phyloP scores from a whole-genome alignment of 805 yeast genomes.

The Starmerella geochares region DNA sequence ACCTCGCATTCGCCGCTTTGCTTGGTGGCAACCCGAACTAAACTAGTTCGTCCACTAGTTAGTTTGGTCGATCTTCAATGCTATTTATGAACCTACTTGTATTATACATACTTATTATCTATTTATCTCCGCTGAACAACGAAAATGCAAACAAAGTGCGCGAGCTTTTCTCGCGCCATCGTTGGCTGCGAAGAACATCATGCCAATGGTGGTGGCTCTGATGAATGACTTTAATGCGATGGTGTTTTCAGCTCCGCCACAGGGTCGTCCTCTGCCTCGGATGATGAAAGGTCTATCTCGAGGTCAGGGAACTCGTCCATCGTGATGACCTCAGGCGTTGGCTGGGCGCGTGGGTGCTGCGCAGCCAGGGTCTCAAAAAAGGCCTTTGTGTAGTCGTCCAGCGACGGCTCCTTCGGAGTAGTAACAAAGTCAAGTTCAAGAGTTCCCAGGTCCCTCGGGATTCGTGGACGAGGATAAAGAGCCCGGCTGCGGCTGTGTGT shows the following conservation, averaged over 20 bases:
- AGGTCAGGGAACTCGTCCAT: slow-evolving; percentile 15
- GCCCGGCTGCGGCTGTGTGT: background rate
- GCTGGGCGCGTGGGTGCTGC: background rate
- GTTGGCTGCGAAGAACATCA: too few relatives aligned
- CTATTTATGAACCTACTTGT: background rate
- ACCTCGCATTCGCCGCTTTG: slow-evolving; percentile 57
- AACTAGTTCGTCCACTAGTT: background rate
- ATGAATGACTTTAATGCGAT: background rate
- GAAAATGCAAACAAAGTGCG: too few relatives aligned
- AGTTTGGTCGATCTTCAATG: background rate
- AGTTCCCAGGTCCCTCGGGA: background rate
- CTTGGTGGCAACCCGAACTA: slow-evolving; percentile 21
- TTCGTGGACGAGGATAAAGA: slow-evolving; percentile 5
- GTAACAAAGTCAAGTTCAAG: background rate
- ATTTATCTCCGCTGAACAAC: too few relatives aligned
- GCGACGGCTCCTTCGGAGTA: background rate
- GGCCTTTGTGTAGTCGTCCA: background rate
- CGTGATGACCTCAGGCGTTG: background rate
- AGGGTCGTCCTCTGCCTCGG: background rate
- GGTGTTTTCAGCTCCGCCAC: background rate
- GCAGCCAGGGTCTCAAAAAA: background rate
- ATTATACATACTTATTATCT: background rate
- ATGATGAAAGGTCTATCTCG: background rate
- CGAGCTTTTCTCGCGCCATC: too few relatives aligned
- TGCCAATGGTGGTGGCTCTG: too few relatives aligned